A percentile compares a stretch with the other conserved stretches of the same genome.
These are phyloP conservation scores for Glycyrrhiza uralensis DNA, from an alignment of 306 rosid species.

Conservation along the genomic window DNA sequence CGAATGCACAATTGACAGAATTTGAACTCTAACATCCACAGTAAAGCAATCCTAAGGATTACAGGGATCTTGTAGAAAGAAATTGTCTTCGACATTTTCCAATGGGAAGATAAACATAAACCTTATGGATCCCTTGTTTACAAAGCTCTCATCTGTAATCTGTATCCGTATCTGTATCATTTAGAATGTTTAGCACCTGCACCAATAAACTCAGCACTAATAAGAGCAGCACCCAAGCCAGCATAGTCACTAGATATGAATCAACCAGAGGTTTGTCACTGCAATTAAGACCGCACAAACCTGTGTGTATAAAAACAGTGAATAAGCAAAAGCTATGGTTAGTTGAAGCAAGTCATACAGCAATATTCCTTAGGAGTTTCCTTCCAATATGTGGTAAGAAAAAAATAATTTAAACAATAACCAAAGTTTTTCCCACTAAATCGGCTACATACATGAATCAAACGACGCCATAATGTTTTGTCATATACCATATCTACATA, in stretches of 20 bases:
- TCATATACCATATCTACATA: too few species aligned
- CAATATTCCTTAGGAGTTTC: background rate
- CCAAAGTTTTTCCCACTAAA: too few species aligned
- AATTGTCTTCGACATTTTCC: constrained; percentile 52
- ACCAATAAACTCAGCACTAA: too few species aligned
- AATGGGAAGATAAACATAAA: constrained; percentile 57
- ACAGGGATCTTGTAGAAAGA: background rate
- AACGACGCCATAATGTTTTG: too few species aligned
- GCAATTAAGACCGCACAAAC: constrained; percentile 47
- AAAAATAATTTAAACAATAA: too few species aligned
- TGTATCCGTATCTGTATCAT: constrained; percentile 55
- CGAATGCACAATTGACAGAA: too few species aligned
- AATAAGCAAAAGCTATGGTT: background rate
- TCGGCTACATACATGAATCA: too few species aligned
- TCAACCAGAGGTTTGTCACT: constrained; percentile 36
- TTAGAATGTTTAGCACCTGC: constrained; percentile 51
- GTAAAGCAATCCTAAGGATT: background rate
- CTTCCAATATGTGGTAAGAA: background rate
- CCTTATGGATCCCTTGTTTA: constrained; percentile 60
- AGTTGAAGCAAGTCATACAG: background rate
- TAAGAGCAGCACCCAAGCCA: constrained; percentile 54
- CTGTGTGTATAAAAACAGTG: constrained; percentile 24
- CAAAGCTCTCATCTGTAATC: constrained; percentile 62
- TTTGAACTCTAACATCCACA: background rate
- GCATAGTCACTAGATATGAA: constrained; percentile 41